Evolutionary conservation across 495 filamentous ascomycete genomes (phyloP).

Genomic region (Talaromyces thailandensis): DNA sequence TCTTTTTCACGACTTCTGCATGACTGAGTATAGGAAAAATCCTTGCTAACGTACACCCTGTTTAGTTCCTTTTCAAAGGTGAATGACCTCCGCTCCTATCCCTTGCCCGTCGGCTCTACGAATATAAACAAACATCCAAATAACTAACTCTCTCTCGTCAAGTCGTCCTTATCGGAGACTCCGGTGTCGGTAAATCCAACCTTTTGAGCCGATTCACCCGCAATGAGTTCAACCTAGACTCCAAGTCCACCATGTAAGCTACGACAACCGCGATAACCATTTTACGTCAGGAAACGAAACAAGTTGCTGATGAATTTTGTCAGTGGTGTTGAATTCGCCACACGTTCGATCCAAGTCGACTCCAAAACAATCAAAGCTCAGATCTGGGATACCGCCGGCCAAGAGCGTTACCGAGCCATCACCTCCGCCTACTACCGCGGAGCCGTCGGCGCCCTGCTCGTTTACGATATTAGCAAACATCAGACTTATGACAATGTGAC

Average conservation of each 20-base stretch:
- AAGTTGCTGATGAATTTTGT: neutral
- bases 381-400: slow-evolving; percentile 99
- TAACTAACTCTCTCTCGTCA: slow-evolving; percentile 12
- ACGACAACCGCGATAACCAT: neutral
- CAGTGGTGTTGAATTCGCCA: slow-evolving; percentile 92
- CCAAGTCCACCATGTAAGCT: slow-evolving; percentile 83
- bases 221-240: slow-evolving; percentile 99
- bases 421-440: slow-evolving; percentile 98
- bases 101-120: slow-evolving; percentile 14
- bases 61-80: slow-evolving; percentile 99
- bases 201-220: slow-evolving; percentile 98
- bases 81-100: slow-evolving; percentile 17
- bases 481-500: slow-evolving; percentile 99
- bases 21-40: neutral
- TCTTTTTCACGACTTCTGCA: slow-evolving; percentile 7
- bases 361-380: slow-evolving; percentile 99
- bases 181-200: slow-evolving; percentile 99
- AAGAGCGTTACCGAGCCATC: slow-evolving; percentile 98
- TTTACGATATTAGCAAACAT: slow-evolving; percentile 99
- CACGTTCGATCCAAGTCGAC: slow-evolving; percentile 97
- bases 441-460: slow-evolving; percentile 91
- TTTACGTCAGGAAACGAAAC: no score
- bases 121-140: slow-evolving; percentile 8
- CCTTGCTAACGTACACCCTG: slow-evolving; percentile 9
- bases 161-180: slow-evolving; percentile 99